Percentiles rank a stretch among this genome's conserved stretches.
Conservation (phyloP, 352 stramenopile genomes). For the Thalassiosira exigua region DNA sequence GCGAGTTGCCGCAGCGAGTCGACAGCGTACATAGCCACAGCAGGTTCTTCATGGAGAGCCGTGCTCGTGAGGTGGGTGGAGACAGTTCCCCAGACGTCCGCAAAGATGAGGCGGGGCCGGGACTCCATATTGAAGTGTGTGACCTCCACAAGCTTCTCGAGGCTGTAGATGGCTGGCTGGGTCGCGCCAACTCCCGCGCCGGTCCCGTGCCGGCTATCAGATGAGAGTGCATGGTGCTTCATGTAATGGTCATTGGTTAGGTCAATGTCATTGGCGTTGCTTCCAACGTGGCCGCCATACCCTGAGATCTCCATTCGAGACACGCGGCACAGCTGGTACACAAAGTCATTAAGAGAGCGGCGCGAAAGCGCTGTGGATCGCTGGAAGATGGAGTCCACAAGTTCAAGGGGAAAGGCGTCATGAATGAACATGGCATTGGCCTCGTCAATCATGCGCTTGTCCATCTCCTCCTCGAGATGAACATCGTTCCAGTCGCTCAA, state of each 20-base stretch:
- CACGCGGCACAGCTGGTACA: slow-evolving; percentile 83
- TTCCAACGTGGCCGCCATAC: slow-evolving; percentile 71
- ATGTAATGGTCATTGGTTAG: slow-evolving; percentile 77
- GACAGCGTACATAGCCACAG: slow-evolving; percentile 98
- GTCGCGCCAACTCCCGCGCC: slow-evolving; percentile 59
- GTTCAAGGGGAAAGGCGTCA: slow-evolving; percentile 66
- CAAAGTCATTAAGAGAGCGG: slow-evolving; percentile 78
- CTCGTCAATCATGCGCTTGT: slow-evolving; percentile 82
- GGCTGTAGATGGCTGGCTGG: slow-evolving; percentile 94
- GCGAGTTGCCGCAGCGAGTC: slow-evolving; percentile 98
- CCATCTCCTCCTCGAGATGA: slow-evolving; percentile 78
- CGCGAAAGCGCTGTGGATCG: slow-evolving; percentile 74
- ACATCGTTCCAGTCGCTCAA: slow-evolving; percentile 61
- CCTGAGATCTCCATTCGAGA: slow-evolving; percentile 86
- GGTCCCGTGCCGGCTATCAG: slow-evolving; percentile 33
- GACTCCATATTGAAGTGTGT: slow-evolving; percentile 99
- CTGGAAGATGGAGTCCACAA: slow-evolving; percentile 83
- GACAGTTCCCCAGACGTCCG: slow-evolving; percentile 95
- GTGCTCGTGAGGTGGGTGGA: slow-evolving; percentile 96
- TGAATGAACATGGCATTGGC: slow-evolving; percentile 78
- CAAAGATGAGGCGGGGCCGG: slow-evolving; percentile 94
- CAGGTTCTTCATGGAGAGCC: slow-evolving; percentile 94
- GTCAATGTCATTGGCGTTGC: slow-evolving; percentile 75
- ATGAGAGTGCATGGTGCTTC: slow-evolving; percentile 66
- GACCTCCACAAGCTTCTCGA: slow-evolving; percentile 99